A percentile compares a stretch with the other conserved stretches of the same genome.
Conservation (phyloP, 352 stramenopile species). For the Globisporangium cederbergense region DNA sequence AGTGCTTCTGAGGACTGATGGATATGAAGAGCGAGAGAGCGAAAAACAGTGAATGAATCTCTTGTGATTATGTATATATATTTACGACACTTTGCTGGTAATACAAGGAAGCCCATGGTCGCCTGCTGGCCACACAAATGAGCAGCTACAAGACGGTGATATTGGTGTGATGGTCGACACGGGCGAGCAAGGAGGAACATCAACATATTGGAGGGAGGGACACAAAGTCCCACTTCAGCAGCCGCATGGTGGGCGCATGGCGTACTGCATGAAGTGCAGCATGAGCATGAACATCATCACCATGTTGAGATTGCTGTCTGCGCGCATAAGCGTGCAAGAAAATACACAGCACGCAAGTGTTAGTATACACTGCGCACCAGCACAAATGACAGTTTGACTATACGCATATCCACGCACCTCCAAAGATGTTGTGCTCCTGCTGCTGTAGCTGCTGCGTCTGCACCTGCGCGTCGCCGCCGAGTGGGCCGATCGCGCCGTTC, state of each 20-base stretch:
- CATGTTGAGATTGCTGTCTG: constrained; percentile 82
- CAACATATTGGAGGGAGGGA: background rate
- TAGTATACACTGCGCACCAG: background rate
- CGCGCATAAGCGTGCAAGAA: background rate
- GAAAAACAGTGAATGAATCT: background rate
- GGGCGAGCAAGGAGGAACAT: too few species aligned
- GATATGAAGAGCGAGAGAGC: background rate
- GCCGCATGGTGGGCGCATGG: constrained; percentile 78
- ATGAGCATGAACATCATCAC: constrained; percentile 84
- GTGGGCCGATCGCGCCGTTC: background rate
- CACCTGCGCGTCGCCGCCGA: constrained; percentile 20
- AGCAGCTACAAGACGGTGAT: too few species aligned
- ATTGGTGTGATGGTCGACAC: too few species aligned
- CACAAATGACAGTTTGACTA: background rate
- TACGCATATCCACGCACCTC: constrained; percentile 32
- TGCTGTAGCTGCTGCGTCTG: constrained; percentile 21
- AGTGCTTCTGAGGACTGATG: constrained; percentile 56
- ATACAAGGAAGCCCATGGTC: background rate
- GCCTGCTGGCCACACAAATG: background rate
- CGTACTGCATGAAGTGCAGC: constrained; percentile 86
- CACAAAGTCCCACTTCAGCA: constrained; percentile 44
- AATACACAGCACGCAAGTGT: background rate
- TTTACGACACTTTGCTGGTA: background rate
- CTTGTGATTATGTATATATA: background rate
- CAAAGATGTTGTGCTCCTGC: constrained; percentile 82